phyloP scores from a whole-genome alignment of 768 basidiomycete species.

The Candolleomyces aberdarensis region DNA sequence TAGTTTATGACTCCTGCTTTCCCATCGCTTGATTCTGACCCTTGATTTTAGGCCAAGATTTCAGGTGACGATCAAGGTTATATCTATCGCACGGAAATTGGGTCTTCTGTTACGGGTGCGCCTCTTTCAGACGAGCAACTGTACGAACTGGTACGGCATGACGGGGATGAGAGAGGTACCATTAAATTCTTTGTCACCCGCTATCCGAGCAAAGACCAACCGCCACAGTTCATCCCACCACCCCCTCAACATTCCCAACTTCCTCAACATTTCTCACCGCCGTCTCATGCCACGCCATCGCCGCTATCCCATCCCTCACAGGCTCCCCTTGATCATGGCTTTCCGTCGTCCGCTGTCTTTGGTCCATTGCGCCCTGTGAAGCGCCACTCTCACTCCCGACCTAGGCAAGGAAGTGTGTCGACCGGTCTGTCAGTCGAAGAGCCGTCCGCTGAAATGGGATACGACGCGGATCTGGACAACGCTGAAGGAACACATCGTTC shows the following conservation, averaged over 20 bases:
- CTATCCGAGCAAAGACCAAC: constrained; percentile 20
- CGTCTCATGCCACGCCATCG: constrained; percentile 11
- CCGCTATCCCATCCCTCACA: constrained; percentile 22
- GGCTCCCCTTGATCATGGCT: constrained; percentile 12
- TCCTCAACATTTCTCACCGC: constrained; percentile 17
- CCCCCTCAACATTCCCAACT: constrained; percentile 15
- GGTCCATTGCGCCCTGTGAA: constrained; percentile 47
- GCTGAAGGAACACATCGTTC: constrained; percentile 45
- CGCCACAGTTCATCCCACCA: constrained; percentile 13
- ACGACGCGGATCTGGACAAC: constrained; percentile 70
- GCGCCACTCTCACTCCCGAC: constrained; percentile 47
- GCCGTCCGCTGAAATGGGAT: constrained; percentile 52
- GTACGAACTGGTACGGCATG: constrained; percentile 64
- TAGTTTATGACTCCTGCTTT: constrained; percentile 27
- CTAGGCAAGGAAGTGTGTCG: constrained; percentile 68
- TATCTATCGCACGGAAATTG: constrained; percentile 88
- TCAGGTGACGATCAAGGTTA: constrained; percentile 78
- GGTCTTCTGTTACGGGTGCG: constrained; percentile 69
- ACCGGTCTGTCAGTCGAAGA: constrained; percentile 56
- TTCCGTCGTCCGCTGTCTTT: constrained; percentile 25
- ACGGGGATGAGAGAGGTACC: constrained; percentile 74
- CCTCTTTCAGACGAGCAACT: constrained; percentile 70
- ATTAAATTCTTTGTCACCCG: constrained; percentile 81
- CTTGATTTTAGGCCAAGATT: constrained; percentile 60
- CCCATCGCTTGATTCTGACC: constrained; percentile 1